phyloP scores from a whole-genome alignment of 768 basidiomycete genomes.

The Trametes cinnabarina region DNA sequence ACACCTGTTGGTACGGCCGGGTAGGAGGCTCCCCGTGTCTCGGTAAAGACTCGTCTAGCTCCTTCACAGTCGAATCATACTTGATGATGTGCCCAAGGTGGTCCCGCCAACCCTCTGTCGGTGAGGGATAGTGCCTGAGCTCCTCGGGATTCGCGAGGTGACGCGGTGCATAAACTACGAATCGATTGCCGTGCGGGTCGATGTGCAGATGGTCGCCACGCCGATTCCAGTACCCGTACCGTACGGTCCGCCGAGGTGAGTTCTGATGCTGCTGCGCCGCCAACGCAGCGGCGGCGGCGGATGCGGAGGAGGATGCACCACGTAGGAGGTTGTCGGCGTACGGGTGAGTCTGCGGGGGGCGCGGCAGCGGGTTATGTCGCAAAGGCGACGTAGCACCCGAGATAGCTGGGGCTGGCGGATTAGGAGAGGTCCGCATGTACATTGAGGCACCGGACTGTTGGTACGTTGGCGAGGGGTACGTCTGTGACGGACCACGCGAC shows the following conservation, averaged over 20 bases:
- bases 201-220: constrained; percentile 62
- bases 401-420: neutral
- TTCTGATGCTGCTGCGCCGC: constrained; percentile 27
- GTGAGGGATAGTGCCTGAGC: constrained; percentile 55
- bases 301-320: constrained; percentile 15
- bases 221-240: constrained; percentile 70
- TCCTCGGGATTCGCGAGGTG: constrained; percentile 58
- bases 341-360: constrained; percentile 16
- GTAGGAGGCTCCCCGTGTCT: constrained; percentile 49
- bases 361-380: constrained; percentile 26
- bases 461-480: neutral
- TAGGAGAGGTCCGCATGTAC: constrained; percentile 12
- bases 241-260: constrained; percentile 33
- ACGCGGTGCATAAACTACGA: constrained; percentile 65
- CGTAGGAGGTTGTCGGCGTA: constrained; percentile 11
- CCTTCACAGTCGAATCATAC: constrained; percentile 47
- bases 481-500: neutral
- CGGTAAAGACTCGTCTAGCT: constrained; percentile 64
- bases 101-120: constrained; percentile 55
- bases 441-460: neutral
- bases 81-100: constrained; percentile 43
- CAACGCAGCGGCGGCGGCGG: constrained; percentile 17
- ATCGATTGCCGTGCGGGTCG: constrained; percentile 30
- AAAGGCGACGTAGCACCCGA: constrained; percentile 11
- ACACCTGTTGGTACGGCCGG: constrained; percentile 55